Conservation (phyloP, 2,329 filamentous ascomycete species). For the Aureobasidium sp. region DNA sequence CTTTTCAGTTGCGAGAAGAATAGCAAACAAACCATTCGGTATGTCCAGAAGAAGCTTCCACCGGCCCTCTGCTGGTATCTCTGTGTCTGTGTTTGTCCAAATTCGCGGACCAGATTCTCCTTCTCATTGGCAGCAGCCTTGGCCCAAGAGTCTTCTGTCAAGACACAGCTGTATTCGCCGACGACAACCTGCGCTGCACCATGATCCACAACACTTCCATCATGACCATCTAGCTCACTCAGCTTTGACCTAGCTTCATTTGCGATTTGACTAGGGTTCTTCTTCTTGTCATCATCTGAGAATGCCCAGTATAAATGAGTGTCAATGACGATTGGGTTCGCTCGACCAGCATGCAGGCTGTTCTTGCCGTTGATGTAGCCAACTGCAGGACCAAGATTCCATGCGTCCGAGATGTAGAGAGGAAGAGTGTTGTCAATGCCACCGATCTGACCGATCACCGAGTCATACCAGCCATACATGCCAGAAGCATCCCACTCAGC, state of each 20-base stretch:
- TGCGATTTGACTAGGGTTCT: conserved; percentile 47
- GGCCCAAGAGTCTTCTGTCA: conserved; percentile 45
- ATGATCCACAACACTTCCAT: conserved; percentile 42
- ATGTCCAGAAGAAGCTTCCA: conserved; percentile 55
- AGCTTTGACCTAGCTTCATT: conserved; percentile 39
- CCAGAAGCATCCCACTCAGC: conserved; percentile 42
- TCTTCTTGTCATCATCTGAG: conserved; percentile 44
- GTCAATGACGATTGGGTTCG: conserved; percentile 48
- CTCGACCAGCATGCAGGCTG: conserved; percentile 21
- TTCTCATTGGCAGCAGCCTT: conserved; percentile 30
- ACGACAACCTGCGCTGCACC: conserved; percentile 47
- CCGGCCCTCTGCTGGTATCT: conserved; percentile 44
- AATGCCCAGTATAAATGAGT: conserved; percentile 56
- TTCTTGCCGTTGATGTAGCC: conserved; percentile 41
- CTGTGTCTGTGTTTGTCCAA: conserved; percentile 43
- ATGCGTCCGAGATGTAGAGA: conserved; percentile 52
- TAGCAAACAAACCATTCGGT: conserved; percentile 40
- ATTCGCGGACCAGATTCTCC: conserved; percentile 36
- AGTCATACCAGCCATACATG: conserved; percentile 53
- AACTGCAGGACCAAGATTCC: conserved; percentile 43
- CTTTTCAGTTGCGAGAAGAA: neutral
- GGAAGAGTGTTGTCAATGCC: conserved; percentile 45
- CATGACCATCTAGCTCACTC: conserved; percentile 38
- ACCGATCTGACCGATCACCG: conserved; percentile 41
- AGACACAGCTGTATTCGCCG: conserved; percentile 53